These are phyloP conservation scores for Taxawa tesnikishii DNA, from an alignment of 2,329 filamentous ascomycete genomes.

Conservation along the genomic window DNA sequence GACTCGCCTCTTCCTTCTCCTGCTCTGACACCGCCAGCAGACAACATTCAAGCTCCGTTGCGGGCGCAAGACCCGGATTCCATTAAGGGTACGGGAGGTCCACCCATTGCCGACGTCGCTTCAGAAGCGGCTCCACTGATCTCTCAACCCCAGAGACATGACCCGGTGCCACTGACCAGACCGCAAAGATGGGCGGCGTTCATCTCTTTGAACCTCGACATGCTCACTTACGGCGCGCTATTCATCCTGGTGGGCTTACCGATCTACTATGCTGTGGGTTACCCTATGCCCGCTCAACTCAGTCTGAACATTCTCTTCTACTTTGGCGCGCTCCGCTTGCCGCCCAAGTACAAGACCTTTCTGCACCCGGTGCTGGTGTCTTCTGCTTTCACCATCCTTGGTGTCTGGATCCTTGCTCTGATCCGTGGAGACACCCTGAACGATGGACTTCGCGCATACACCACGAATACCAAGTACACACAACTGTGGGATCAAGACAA, in stretches of 20 bases:
- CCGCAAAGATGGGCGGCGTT: constrained; percentile 38
- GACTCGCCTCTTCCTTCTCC: not conserved
- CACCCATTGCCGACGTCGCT: constrained; percentile 8
- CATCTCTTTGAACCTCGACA: constrained; percentile 34
- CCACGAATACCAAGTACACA: constrained; percentile 41
- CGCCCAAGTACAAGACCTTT: constrained; percentile 36
- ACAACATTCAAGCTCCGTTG: constrained; percentile 9
- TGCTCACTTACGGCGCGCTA: constrained; percentile 30
- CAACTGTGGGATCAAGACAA: constrained; percentile 33
- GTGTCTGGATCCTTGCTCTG: constrained; percentile 41
- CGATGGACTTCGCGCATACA: constrained; percentile 34
- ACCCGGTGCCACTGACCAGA: constrained; percentile 31
- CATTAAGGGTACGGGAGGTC: constrained; percentile 14
- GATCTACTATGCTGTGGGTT: constrained; percentile 40
- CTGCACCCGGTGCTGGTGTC: constrained; percentile 48
- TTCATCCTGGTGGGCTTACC: constrained; percentile 43
- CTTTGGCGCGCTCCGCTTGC: constrained; percentile 37
- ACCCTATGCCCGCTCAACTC: constrained; percentile 35
- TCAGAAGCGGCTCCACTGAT: not conserved
- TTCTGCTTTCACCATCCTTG: constrained; percentile 39
- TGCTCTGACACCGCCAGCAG: not conserved
- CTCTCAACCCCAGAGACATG: constrained; percentile 22
- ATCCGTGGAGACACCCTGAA: constrained; percentile 29
- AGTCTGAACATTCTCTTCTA: constrained; percentile 41
- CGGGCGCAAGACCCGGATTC: constrained; percentile 13